Percentiles rank a stretch among this genome's conserved stretches.
Evolutionary conservation across 2,329 filamentous ascomycete genomes (phyloP).

Genomic region (Penicillium sp.): DNA sequence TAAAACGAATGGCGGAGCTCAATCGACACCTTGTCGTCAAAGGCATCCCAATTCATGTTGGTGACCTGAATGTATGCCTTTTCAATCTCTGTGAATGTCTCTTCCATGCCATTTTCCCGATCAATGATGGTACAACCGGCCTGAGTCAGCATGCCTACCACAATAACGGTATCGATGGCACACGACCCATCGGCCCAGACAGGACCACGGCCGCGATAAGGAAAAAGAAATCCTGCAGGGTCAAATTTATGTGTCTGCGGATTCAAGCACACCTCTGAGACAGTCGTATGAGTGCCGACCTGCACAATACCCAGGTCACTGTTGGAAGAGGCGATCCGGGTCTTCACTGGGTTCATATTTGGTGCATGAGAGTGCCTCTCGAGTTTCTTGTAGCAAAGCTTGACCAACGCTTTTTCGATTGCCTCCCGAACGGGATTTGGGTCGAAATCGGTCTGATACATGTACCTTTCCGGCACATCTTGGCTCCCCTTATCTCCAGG

Average conservation of each 20-base stretch:
- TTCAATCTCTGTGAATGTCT: constrained; percentile 23
- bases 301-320: constrained; percentile 26
- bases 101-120: constrained; percentile 23
- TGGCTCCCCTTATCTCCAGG: too few species aligned
- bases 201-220: constrained; percentile 40
- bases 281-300: constrained; percentile 22
- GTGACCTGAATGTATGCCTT: constrained; percentile 34
- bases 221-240: constrained; percentile 24
- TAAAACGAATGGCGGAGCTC: constrained; percentile 29
- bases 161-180: constrained; percentile 39
- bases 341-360: constrained; percentile 12
- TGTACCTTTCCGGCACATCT: too few species aligned
- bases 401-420: constrained; percentile 33
- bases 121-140: constrained; percentile 42
- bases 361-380: constrained; percentile 34
- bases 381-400: constrained; percentile 34
- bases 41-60: constrained; percentile 37
- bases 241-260: constrained; percentile 21
- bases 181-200: constrained; percentile 30
- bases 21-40: constrained; percentile 14
- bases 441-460: not conserved
- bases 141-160: constrained; percentile 42
- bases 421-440: constrained; percentile 19
- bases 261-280: constrained; percentile 24
- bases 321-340: constrained; percentile 17